phyloP scores from a whole-genome alignment of 768 basidiomycete species.

The Leccinum longicurvipes region DNA sequence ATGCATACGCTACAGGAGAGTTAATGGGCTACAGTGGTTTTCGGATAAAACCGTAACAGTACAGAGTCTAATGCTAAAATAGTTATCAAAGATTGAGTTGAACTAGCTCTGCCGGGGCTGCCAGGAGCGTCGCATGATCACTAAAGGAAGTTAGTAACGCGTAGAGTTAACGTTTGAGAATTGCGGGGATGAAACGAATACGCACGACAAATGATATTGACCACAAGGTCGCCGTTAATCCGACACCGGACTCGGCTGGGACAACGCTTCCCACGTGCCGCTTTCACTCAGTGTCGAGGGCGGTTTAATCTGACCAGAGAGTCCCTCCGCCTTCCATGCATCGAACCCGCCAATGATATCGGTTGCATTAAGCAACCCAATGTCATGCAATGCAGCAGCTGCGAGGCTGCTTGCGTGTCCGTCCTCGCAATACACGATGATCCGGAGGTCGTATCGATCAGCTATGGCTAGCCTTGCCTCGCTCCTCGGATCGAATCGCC shows the following conservation, averaged over 20 bases:
- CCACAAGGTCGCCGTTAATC: constrained; percentile 9
- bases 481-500: constrained; percentile 73
- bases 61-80: neutral
- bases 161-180: neutral
- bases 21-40: neutral
- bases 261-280: constrained; percentile 31
- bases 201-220: neutral
- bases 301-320: constrained; percentile 49
- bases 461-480: constrained; percentile 59
- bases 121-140: neutral
- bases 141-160: neutral
- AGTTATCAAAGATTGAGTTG: neutral
- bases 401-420: constrained; percentile 73
- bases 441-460: constrained; percentile 69
- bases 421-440: constrained; percentile 75
- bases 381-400: constrained; percentile 61
- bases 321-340: constrained; percentile 65
- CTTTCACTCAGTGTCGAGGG: constrained; percentile 28
- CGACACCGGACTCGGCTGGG: constrained; percentile 27
- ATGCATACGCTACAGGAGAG: neutral
- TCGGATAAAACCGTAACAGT: too few species aligned
- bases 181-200: neutral
- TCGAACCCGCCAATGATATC: constrained; percentile 74
- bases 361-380: constrained; percentile 72
- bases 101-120: too few species aligned